These are phyloP conservation scores for Apostasia shenzhenica DNA, from an alignment of 106 monocot genomes.

Conservation along the genomic window DNA sequence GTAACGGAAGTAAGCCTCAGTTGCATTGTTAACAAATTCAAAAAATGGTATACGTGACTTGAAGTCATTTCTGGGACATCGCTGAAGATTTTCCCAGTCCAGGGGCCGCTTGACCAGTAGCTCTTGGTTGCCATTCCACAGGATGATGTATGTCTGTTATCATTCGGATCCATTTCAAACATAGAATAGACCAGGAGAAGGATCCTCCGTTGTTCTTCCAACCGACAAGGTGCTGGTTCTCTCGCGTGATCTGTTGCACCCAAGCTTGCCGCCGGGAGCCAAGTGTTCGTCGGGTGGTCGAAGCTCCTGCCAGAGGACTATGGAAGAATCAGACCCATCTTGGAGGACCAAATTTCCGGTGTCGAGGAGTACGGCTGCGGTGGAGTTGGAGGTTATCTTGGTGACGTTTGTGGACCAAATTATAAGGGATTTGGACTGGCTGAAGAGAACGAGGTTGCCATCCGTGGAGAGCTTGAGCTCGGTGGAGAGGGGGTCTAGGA, in stretches of 20 bases:
- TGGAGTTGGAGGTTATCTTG: neutral
- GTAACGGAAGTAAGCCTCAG: constrained; percentile 2
- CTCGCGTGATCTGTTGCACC: neutral
- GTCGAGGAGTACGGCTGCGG: constrained; percentile 5
- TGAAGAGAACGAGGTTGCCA: constrained; percentile 5
- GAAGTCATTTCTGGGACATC: constrained; percentile 7
- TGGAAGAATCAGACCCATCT: neutral
- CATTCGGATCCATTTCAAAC: constrained; percentile 1
- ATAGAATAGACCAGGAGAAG: neutral
- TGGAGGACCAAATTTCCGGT: constrained; percentile 11
- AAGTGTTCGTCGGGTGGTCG: constrained; percentile 4
- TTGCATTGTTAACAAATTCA: neutral
- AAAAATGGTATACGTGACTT: neutral
- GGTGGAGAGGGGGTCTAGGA: neutral
- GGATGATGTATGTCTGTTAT: neutral
- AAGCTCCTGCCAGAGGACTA: constrained; percentile 5
- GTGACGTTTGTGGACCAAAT: neutral
- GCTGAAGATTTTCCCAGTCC: constrained; percentile 3
- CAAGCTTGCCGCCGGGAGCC: constrained; percentile 9
- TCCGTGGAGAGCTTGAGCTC: neutral
- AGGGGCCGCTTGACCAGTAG: constrained; percentile 5
- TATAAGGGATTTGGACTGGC: neutral
- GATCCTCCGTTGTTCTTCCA: constrained; percentile 7
- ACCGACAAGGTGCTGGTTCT: neutral
- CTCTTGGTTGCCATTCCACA: constrained; percentile 1